Base-by-base conservation (phyloP, 352 stramenopile species). In the Albugo laibachii region DNA sequence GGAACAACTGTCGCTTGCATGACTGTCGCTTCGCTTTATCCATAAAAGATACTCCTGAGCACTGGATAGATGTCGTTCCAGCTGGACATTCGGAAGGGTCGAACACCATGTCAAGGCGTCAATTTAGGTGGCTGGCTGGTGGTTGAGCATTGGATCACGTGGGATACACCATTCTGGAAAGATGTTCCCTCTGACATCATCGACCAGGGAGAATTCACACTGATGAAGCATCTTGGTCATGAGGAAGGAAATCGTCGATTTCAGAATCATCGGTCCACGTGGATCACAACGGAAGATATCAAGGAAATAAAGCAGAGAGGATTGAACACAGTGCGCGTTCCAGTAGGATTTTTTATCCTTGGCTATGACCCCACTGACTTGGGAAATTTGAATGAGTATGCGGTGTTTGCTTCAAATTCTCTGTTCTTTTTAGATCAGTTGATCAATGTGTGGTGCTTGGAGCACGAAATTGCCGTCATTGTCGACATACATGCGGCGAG, bases 401-500 rank as follows among this genome's bases (percentile, higher is more conserved):
- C 13, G 0, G 49, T 56, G 51, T 62, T 54, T 43, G 56, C 56
- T 14, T 46, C 56, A 12, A 48, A 50, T 11, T 45, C 48, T 20
- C 45, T 63, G 19, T 42, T 47, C 41, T 61, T 60, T 56, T 39
- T 86, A 54, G 74, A 58, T 54, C 10, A 56, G 64, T 50, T 81
- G 18, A 54, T 83, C 20, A 59, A 69, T 15, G 47, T 49, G 11
- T 83, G 68, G 70, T 64, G 56, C 31, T 53, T 60, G 1, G 47
- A 74, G 31, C 55, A 63, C 42, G 60, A 61, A 14, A 55, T 86
- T 11, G 38, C 77, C 20, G 65, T 86, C 8, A 65, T 73, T 56
- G 43, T 70, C n/a, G 69, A 77, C 52, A 58, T 87, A 19, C 70
- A 83, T 55, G 70, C 56, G 13, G 59, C 66, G 42, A 56, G 55